Percentiles rank a stretch among this genome's conserved stretches.
Conservation (phyloP, 2,329 filamentous ascomycete genomes). For the Tolypocladium cylindrosporum region DNA sequence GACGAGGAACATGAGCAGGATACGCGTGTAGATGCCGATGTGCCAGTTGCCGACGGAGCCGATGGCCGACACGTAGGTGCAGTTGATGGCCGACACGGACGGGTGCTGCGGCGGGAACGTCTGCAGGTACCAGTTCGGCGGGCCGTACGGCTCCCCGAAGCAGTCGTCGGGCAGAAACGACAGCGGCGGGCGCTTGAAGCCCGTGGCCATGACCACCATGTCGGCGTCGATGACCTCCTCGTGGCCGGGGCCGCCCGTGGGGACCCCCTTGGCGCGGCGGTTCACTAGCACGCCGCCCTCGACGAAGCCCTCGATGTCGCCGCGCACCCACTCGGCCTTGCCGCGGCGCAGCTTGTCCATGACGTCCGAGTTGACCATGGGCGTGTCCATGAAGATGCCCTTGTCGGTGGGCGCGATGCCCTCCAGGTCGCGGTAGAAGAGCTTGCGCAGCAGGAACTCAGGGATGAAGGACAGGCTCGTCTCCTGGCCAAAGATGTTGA, state of each 20-base stretch:
- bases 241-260: conserved; percentile 63
- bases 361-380: conserved; percentile 79
- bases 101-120: conserved; percentile 69
- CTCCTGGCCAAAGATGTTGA: conserved; percentile 73
- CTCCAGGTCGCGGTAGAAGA: conserved; percentile 76
- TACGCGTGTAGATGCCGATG: conserved; percentile 80
- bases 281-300: conserved; percentile 61
- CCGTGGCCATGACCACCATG: conserved; percentile 74
- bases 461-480: conserved; percentile 69
- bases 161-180: conserved; percentile 63
- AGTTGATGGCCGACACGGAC: conserved; percentile 69
- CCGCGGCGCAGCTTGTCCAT: conserved; percentile 65
- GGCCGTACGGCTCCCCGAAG: conserved; percentile 63
- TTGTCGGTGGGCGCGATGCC: conserved; percentile 60
- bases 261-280: conserved; percentile 59
- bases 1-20: conserved; percentile 76
- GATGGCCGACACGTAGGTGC: conserved; percentile 72
- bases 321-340: conserved; percentile 68
- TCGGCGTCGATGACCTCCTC: conserved; percentile 60
- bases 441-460: conserved; percentile 60
- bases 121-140: conserved; percentile 84
- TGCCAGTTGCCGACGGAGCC: conserved; percentile 81
- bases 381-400: conserved; percentile 74
- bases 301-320: conserved; percentile 62
- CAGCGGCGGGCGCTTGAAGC: conserved; percentile 65